Base-by-base conservation (phyloP, 768 basidiomycete genomes). In the Solioccasus polychromus region DNA sequence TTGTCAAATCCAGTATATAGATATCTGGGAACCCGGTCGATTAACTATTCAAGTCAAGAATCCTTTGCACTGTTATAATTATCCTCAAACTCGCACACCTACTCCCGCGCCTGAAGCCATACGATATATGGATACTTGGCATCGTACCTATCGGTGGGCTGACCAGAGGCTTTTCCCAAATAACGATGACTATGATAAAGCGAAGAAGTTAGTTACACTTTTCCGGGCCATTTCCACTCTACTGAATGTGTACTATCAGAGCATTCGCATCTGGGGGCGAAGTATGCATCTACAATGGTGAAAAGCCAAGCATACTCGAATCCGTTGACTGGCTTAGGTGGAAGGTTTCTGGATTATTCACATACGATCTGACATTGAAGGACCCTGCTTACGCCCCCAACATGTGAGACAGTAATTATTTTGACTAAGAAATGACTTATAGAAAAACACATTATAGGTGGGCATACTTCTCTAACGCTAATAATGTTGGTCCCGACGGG, bases 311-410 rank as follows among this genome's bases (percentile, higher is more conserved):
- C 26, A 26, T 6, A 11, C 9, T 44, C 5, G 9, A 26, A 8
- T 48, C 56, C 18, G 35, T 54, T 4, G n/a, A 8, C 28, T 51
- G 56, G 56, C 52, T 57, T 5, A 58, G 56, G 35, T 19, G 1
- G 25, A 57, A 57, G 23, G 35, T 57, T 2, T 37, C 45, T 17
- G 43, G 17, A 10, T 29, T 57, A 9, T 57, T 57, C n/a, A 47
- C 45, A 4, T 58, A 54, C 17, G 48, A 54, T 30, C 30, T 57
- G 22, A 54, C 52, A 2, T 35, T 44, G 1, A 0, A 17, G 2
- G 47, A 54, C 10, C 31, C 52, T 10, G 40, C 41, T 14, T 57
- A 58, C 4, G 46, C 41, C 10, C 41, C 52, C 1, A 58, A 57
- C 44, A 36, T 57, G 56, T 57, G 37, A 35, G 56, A 42, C 25